phyloP scores from a whole-genome alignment of 2,329 filamentous ascomycete genomes.

The Nemania sp. region DNA sequence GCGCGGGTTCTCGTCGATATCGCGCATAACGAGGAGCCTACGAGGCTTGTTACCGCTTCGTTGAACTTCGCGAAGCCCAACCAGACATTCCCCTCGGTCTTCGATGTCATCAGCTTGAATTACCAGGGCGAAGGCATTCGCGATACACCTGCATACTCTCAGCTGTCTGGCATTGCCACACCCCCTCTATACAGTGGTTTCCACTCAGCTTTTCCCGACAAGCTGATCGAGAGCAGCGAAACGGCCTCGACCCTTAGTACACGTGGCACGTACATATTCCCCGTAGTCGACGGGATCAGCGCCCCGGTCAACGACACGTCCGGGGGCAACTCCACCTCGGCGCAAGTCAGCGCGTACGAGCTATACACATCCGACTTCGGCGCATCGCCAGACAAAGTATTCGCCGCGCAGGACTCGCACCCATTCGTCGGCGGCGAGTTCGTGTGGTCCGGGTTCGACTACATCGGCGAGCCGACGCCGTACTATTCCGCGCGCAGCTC shows the following conservation, averaged over 20 bases:
- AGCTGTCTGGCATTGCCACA: conserved; percentile 7
- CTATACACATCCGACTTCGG: conserved; percentile 53
- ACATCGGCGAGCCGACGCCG: conserved; percentile 54
- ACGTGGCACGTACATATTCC: conserved; percentile 56
- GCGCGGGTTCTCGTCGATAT: conserved; percentile 46
- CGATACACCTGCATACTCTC: conserved; percentile 14
- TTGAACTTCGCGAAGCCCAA: conserved; percentile 52
- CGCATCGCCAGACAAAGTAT: conserved; percentile 56
- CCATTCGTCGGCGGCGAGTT: conserved; percentile 58
- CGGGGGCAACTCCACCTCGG: conserved; percentile 43
- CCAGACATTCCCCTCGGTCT: conserved; percentile 43
- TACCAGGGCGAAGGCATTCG: conserved; percentile 56
- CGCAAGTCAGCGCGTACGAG: conserved; percentile 54
- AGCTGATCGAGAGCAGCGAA: conserved; percentile 50
- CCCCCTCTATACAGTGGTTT: conserved; percentile 38
- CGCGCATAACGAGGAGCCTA: conserved; percentile 50
- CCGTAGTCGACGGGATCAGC: conserved; percentile 46
- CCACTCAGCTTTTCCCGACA: conserved; percentile 48
- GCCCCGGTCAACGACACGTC: conserved; percentile 44
- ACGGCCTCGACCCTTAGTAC: conserved; percentile 50
- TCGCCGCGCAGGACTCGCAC: conserved; percentile 50
- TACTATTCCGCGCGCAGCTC: conserved; percentile 52
- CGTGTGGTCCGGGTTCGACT: conserved; percentile 55
- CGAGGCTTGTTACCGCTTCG: conserved; percentile 48
- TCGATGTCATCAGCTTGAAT: conserved; percentile 55